These are phyloP conservation scores for Mycena sp. DNA, from an alignment of 1,284 basidiomycete genomes.

Conservation along the genomic window DNA sequence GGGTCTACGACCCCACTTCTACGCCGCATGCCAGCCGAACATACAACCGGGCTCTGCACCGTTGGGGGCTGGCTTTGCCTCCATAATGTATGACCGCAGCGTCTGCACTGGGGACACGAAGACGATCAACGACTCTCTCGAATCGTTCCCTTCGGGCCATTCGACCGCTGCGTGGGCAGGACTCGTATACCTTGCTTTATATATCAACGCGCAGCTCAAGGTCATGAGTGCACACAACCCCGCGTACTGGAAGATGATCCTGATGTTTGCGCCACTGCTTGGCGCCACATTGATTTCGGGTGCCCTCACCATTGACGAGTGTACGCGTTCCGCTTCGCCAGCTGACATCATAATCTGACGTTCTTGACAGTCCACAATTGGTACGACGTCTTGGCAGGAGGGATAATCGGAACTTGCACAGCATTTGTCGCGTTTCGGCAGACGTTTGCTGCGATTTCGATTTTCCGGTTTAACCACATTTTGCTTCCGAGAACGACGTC, in stretches of 20 bases:
- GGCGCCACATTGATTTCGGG: constrained; percentile 66
- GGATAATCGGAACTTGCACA: constrained; percentile 55
- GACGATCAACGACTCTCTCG: constrained; percentile 62
- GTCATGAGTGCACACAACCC: constrained; percentile 62
- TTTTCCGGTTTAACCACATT: constrained; percentile 68
- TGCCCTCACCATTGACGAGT: constrained; percentile 66
- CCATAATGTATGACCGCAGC: constrained; percentile 57
- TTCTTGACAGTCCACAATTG: constrained; percentile 52
- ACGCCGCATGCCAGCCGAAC: constrained; percentile 58
- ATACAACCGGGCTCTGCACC: constrained; percentile 44
- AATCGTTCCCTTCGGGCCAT: constrained; percentile 60
- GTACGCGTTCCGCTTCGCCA: constrained; percentile 45
- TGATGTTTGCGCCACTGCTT: constrained; percentile 64
- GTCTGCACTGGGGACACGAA: constrained; percentile 63
- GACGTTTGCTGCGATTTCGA: constrained; percentile 61
- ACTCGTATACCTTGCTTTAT: constrained; percentile 61
- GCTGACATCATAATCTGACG: constrained; percentile 61
- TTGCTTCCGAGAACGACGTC: constrained; percentile 58
- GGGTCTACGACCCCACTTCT: constrained; percentile 61
- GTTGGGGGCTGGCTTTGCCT: constrained; percentile 54
- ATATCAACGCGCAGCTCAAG: constrained; percentile 67
- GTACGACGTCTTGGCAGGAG: constrained; percentile 65
- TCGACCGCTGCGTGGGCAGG: constrained; percentile 58
- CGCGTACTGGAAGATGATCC: constrained; percentile 69
- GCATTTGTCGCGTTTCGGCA: constrained; percentile 64